Evolutionary conservation across 2,329 filamentous ascomycete genomes (phyloP), one percentile per base, ranked within the genome.

Genomic region (Cercospora sp.): DNA sequence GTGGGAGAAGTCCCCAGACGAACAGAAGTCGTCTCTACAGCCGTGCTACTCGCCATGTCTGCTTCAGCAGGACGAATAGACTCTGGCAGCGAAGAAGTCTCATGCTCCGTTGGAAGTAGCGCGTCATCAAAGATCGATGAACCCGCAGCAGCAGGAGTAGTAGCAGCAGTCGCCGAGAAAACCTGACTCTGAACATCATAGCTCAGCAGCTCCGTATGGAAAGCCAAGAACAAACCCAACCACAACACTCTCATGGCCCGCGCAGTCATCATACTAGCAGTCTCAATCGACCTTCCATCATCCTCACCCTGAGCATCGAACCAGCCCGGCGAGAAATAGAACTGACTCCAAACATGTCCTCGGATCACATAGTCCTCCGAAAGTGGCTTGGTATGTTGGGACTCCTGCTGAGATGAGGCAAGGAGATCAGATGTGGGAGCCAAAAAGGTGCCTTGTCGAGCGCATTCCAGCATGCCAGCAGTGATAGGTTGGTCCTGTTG

Each of bases 291-390:
- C 16, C 73, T 60, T 51, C 88, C 85, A 68, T 91, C 89, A n/a
- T 91, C 89, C 28, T 91, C 89, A 5, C 88, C 82, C 67, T 85
- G 84, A 1, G 84, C 83, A 8, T 83, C 82, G 73, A 91, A 91
- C 86, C 87, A 91, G 0, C 82, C 79, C 0, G 78, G 65, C 0
- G 89, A 88, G 63, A 86, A 89, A 65, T 89, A 89, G 10, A 82
- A 81, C 2, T 87, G 82, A 0, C 84, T 81, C 81, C 88, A 91
- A 1, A 88, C 76, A 1, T 91, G 79, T 0, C 90, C 90, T 1
- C 89, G 83, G 65, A 92, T 84, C 0, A 86, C 83, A 71, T 87
- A 91, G 68, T 93, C 91, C 60, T 93, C 91, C 0, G 89, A 89
- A 0, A 93, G 76, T 0, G 90, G 89, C 0, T 84, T 81, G 1